Evolutionary conservation across 2,329 filamentous ascomycete species (phyloP).

Genomic region (Neofusicoccum ribis): DNA sequence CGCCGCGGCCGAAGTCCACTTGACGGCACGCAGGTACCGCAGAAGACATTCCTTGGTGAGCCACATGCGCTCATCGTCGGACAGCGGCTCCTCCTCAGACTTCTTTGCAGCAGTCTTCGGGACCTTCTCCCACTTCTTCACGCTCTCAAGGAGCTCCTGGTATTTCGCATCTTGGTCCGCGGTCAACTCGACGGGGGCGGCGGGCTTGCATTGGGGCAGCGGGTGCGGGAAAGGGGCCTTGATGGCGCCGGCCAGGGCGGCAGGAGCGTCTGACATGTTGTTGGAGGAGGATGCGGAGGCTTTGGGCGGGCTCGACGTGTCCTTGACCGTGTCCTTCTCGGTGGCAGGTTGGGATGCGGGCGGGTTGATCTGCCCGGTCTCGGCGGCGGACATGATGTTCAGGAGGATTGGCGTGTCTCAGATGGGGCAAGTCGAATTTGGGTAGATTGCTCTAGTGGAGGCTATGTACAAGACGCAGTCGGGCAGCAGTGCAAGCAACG

Average conservation of each 20-base stretch:
- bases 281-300: not conserved
- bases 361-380: constrained; percentile 17
- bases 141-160: constrained; percentile 69
- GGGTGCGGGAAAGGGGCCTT: constrained; percentile 37
- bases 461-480: not conserved
- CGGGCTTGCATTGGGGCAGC: constrained; percentile 56
- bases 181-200: constrained; percentile 62
- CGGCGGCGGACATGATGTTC: constrained; percentile 18
- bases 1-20: constrained; percentile 73
- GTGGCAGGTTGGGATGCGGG: not conserved
- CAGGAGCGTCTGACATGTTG: constrained; percentile 3
- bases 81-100: constrained; percentile 62
- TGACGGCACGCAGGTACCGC: constrained; percentile 89
- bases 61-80: constrained; percentile 82
- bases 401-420: constrained; percentile 19
- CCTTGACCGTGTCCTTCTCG: constrained; percentile 1
- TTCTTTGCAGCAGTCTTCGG: constrained; percentile 63
- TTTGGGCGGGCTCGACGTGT: not conserved
- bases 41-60: constrained; percentile 89
- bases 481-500: not conserved
- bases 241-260: constrained; percentile 1
- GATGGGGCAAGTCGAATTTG: constrained; percentile 1
- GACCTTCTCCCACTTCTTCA: constrained; percentile 70
- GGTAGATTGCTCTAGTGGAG: constrained; percentile 8
- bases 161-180: constrained; percentile 82